Percentiles rank a stretch among this genome's conserved stretches.
Conservation (phyloP, 257 asterid species). For the Nicotiana paniculata region DNA sequence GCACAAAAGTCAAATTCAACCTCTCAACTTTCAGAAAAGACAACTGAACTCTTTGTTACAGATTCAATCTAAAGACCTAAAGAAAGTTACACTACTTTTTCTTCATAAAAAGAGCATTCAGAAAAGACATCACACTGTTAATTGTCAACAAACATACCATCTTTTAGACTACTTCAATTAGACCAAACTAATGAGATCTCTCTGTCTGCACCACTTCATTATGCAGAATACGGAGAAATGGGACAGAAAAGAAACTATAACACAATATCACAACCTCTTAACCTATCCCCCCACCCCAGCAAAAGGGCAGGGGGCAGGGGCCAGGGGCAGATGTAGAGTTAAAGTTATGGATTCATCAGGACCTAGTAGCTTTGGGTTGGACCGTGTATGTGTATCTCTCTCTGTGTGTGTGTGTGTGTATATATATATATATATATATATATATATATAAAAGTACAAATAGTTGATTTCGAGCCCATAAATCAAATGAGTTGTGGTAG, state of each 20-base stretch:
- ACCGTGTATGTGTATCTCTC: background rate
- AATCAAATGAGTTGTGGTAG: background rate
- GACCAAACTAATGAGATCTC: background rate
- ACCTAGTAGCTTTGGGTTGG: background rate
- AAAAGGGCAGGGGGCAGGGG: background rate
- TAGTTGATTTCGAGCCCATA: background rate
- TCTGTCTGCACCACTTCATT: background rate
- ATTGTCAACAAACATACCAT: background rate
- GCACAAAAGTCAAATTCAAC: slow-evolving; percentile 3
- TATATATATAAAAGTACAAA: too few species aligned
- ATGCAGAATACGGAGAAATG: background rate
- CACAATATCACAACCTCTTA: background rate
- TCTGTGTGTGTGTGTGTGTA: too few species aligned
- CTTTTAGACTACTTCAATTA: background rate
- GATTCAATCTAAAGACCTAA: background rate
- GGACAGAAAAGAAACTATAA: background rate
- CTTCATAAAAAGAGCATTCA: background rate
- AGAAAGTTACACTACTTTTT: background rate
- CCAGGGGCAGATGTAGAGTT: background rate
- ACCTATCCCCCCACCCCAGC: background rate
- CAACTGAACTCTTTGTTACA: background rate
- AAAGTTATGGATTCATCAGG: background rate
- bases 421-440: too few species aligned
- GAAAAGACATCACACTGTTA: background rate
- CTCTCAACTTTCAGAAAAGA: background rate